Conservation (phyloP, 129 eudicot genomes). For the Saussurea involucrata region DNA sequence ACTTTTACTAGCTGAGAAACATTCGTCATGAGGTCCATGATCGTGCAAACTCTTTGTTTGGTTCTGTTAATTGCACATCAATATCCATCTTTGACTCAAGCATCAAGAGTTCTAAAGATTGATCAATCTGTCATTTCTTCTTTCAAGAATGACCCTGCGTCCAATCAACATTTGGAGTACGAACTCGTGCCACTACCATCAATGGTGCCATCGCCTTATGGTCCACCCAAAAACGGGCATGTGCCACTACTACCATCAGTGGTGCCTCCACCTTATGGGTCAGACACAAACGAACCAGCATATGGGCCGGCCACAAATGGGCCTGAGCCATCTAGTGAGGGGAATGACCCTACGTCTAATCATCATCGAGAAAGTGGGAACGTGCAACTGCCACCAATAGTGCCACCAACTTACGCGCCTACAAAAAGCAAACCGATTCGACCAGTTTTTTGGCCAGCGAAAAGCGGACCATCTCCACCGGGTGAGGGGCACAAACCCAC, state of each 20-base stretch:
- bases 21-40: background rate
- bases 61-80: background rate
- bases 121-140: background rate
- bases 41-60: slow-evolving; percentile 5
- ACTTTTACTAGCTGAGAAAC: background rate
- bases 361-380: background rate
- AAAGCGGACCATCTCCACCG: background rate
- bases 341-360: background rate
- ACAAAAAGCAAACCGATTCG: background rate
- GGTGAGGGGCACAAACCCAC: background rate
- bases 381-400: background rate
- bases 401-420: background rate
- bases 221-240: background rate
- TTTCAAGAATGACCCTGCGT: background rate
- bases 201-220: background rate
- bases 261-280: background rate
- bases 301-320: background rate
- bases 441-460: background rate
- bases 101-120: slow-evolving; percentile 7
- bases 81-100: background rate
- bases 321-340: background rate
- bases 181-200: too few relatives aligned
- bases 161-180: background rate
- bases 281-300: background rate
- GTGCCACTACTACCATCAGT: too few relatives aligned